phyloP scores from a whole-genome alignment of 768 basidiomycete genomes.

The Panaeolus papilionaceus region DNA sequence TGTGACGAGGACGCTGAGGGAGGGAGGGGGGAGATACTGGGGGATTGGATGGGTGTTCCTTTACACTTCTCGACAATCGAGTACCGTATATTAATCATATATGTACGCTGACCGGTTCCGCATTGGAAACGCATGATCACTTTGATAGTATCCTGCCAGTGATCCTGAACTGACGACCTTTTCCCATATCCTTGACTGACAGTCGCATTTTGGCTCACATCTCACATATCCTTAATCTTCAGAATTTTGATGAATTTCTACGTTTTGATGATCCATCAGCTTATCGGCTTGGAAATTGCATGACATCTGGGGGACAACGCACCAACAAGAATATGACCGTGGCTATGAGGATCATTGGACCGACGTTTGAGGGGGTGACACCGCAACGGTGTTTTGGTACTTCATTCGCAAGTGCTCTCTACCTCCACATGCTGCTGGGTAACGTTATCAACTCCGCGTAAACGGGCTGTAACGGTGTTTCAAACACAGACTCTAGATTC shows the following conservation, averaged over 20 bases:
- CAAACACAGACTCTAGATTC: background rate
- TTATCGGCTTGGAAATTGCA: background rate
- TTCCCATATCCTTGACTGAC: background rate
- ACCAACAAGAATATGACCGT: background rate
- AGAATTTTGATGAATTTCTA: background rate
- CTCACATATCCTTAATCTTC: background rate
- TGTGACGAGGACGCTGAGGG: background rate
- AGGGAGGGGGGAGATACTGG: conserved; percentile 20
- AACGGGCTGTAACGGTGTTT: background rate
- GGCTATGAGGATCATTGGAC: background rate
- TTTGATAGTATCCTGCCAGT: background rate
- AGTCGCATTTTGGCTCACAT: background rate
- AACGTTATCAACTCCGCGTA: background rate
- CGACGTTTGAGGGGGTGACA: background rate
- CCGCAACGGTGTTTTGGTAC: background rate
- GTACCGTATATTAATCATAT: background rate
- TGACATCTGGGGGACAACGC: background rate
- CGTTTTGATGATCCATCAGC: conserved; percentile 1
- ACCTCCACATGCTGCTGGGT: background rate
- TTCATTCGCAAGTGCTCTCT: background rate
- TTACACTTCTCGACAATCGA: background rate
- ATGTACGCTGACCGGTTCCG: background rate
- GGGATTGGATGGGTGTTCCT: conserved; percentile 34
- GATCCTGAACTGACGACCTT: background rate
- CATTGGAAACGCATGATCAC: background rate